Conservation (phyloP, 768 basidiomycete species). For the Calocera cornea region DNA sequence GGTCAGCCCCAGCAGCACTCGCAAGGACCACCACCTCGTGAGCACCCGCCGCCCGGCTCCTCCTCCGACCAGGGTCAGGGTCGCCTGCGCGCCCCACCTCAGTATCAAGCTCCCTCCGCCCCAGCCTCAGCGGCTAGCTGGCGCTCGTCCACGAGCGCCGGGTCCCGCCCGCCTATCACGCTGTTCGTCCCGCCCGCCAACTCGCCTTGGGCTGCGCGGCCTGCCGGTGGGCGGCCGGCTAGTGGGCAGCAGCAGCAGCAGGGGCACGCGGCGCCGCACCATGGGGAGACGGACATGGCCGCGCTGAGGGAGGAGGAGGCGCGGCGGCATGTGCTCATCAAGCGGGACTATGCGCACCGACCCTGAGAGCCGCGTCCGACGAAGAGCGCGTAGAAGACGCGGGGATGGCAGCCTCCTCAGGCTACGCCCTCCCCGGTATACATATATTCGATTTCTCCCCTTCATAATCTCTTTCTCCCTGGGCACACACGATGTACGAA, state of each 20-base stretch:
- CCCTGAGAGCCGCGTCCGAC: background rate
- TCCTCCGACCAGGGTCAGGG: background rate
- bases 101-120: background rate
- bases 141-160: background rate
- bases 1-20: no score
- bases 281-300: background rate
- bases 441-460: background rate
- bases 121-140: background rate
- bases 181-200: background rate
- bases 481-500: background rate
- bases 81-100: background rate
- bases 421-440: no score
- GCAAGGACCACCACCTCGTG: no score
- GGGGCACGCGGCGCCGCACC: background rate
- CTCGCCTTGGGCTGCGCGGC: background rate
- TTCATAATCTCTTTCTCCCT: background rate
- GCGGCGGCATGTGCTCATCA: background rate
- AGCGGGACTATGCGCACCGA: background rate
- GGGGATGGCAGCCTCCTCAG: no score
- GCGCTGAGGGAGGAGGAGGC: background rate
- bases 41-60: background rate
- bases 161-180: background rate
- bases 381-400: no score
- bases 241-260: background rate
- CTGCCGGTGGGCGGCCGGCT: background rate